Evolutionary conservation across 202 grass and related monocot species (phyloP), one percentile per base, ranked within the genome.

Genomic region (Dendrocalamus latiflorus): DNA sequence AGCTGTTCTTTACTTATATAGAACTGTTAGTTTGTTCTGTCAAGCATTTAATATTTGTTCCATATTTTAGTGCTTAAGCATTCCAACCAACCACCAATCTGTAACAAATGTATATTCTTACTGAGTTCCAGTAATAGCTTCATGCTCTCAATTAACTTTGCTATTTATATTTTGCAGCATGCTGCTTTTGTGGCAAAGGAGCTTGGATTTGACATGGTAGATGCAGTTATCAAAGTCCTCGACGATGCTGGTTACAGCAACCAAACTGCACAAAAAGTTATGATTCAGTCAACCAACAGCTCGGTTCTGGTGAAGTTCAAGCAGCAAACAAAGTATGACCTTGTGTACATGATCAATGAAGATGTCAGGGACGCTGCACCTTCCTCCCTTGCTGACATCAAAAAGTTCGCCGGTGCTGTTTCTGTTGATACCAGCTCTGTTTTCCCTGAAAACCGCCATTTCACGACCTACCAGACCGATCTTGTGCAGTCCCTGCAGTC

Each of bases 271-370:
- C 88, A 72, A 36, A 83, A 94, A 73, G 83, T 99, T 58, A 87
- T 85, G 85, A 95, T 99, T 63, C 91, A 93, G 76, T 98, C 95
- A 8, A 81, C 88, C 33, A 88, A 91, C 53, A 95, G 92, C 83
- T 91, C 95, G 1, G 87, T 93, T 33, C 87, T 99, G 74, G 78
- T 74, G 58, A 91, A 89, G 68, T 99, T 99, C 67, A 99, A 90
- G 85, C 78, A 91, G 74, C 83, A 91, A 28, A 84, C 89, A 0
- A 89, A 91, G 56, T 93, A 95, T 2, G 87, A 93, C 51, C 85
- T 95, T 36, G 81, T 98, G 64, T 98, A 98, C 87, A 83, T 88
- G 79, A 65, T 98, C 39, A 74, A 84, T 3, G 87, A 95, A 73
- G 5, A 75, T 26, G 85, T 98, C n/a, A 79, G 88, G 37, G 93